Evolutionary conservation across 768 basidiomycete species (phyloP), one percentile per base, ranked within the genome.

Genomic region (Lactarius indigo): DNA sequence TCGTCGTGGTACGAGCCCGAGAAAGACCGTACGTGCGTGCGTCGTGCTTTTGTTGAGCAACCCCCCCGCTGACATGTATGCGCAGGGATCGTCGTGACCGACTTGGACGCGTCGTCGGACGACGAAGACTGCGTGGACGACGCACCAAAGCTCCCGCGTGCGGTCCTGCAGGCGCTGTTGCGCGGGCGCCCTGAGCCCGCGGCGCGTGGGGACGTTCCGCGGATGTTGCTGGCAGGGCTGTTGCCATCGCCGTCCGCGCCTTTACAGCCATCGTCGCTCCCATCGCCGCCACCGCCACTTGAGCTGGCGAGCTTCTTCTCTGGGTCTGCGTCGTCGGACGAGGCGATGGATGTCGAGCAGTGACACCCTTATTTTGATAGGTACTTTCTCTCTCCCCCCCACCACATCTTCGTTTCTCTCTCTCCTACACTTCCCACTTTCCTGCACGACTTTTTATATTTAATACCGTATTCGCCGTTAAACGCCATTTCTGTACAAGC

Each of bases 1-100:
- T 64, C 65, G n/a, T 71, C 70, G 12, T 71, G 70, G 70, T 71
- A 69, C 30, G 70, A 71, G 37, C 65, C 70, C 20, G 65, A 69
- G 55, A 69, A 69, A 42, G 70, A 71, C 28, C 62, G 70, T 71
- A 33, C 41, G 70, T 64, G 47, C 10, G n/a, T n/a, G 41, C 5
- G 10, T 12, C n/a, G n/a, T 47, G n/a, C 37, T 39, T 12, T 39
- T 15, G 9, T 47, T 10, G 44, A 47, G n/a, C 44, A 20, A 1
- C 31, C 15, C 20, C 20, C 44, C 41, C 9, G 39, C 59, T 68
- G 56, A 61, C 57, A 1, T 39, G 20, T 37, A 12, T 37, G 35
- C 10, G 23, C 28, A 70, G 70, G 70, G n/a, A 71, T 71, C 50
- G 50, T 71, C 52, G 54, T 71, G n/a, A 71, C 70, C 17, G 68